Base-by-base conservation (phyloP, 1,284 basidiomycete genomes). In the Athelia psychrophila region DNA sequence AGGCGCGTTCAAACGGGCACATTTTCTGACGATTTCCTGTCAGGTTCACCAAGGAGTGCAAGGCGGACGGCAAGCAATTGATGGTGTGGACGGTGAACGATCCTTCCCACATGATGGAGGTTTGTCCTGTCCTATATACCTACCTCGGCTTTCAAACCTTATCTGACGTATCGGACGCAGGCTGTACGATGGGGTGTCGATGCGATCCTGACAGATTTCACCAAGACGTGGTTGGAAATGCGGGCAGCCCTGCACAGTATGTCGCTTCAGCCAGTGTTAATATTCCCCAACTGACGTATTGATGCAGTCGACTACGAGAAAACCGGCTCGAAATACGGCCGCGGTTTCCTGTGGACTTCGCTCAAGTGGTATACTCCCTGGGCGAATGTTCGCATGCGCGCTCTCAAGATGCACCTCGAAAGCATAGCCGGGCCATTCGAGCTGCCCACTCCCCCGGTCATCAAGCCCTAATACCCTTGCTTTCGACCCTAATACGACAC, bases 81-180 rank as follows among this genome's bases (percentile, higher is more conserved):
- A 88, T 95, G 81, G 93, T 95, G 12, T 99, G 97, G 97, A 99
- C 96, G 0, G 95, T 98, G 25, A 99, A 98, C 67, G 81, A 88
- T 46, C 83, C 86, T 10, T 83, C 85, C 54, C 88, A 96, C 66
- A 98, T 99, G 95, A 89, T 96, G 75, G 92, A 98, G 81, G 88
- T 84, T 22, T 49, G 80, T 71, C 35, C 47, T 47, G 32, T 51
- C 47, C 18, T 44, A 32, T 53, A 23, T 23, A 22, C n/a, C 32
- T 36, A n/a, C n/a, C n/a, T 47, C 56, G 42, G 20, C 38, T 38
- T 48, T 22, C 48, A 40, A 23, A 50, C 30, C 30, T 50, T 55
- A 46, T 54, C 44, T 33, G 40, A 51, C 56, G 46, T 18, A 48
- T 35, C 51, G 45, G 20, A 53, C 27, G 8, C 56, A 89, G 87